Conservation (phyloP, 2,329 filamentous ascomycete genomes). For the Aspergillus udagawae region DNA sequence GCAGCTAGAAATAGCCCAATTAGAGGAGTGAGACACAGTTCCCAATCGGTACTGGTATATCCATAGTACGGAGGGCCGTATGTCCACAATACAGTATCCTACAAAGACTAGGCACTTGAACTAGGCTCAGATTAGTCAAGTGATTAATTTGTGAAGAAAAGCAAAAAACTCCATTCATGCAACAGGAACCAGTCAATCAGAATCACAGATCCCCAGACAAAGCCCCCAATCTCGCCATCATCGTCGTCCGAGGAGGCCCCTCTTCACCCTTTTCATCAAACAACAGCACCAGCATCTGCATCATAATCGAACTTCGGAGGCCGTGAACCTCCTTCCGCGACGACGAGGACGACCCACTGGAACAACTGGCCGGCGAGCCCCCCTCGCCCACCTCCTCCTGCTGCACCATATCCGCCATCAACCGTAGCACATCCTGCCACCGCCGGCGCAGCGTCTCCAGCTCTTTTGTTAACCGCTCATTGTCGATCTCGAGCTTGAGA, state of each 20-base stretch:
- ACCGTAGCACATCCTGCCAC: not conserved
- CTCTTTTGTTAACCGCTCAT: not conserved
- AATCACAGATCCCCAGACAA: too few species aligned
- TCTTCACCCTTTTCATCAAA: not conserved
- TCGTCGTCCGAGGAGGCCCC: too few species aligned
- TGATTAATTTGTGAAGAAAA: too few species aligned
- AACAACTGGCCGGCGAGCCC: not conserved
- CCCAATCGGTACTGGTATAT: not conserved
- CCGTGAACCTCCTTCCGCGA: not conserved
- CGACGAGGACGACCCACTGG: not conserved
- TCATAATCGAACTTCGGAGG: not conserved
- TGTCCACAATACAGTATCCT: too few species aligned
- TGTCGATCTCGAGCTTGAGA: not conserved
- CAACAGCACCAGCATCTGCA: constrained; percentile 1
- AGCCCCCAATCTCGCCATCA: too few species aligned
- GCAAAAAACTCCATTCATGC: too few species aligned
- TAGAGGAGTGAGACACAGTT: not conserved
- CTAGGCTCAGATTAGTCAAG: too few species aligned
- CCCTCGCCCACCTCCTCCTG: not conserved
- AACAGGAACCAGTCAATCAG: too few species aligned
- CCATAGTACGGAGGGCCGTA: too few species aligned
- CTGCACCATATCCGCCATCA: constrained; percentile 3
- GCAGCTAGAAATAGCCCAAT: not conserved
- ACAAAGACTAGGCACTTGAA: too few species aligned
- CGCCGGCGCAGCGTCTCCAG: not conserved